Evolutionary conservation across 23 red algal genomes (phyloP).

Genomic region (Cyanidiococcus yangmingshanensis): DNA sequence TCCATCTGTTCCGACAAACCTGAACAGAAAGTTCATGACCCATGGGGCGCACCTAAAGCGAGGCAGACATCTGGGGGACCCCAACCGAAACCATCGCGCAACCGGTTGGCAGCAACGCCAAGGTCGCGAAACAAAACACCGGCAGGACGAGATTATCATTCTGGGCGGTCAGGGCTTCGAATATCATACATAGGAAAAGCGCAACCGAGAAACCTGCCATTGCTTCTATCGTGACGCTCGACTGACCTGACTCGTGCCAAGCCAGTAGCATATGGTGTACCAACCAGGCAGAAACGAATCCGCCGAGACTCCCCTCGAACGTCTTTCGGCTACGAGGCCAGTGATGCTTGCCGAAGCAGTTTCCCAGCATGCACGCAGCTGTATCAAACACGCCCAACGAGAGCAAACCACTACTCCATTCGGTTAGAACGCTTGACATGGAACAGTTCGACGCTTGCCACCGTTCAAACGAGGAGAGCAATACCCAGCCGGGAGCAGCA

Average conservation of each 20-base stretch:
- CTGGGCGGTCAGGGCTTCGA: conserved; percentile 63
- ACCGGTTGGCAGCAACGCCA: no score
- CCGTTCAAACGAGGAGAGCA: not conserved
- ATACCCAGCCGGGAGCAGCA: conserved; percentile 32
- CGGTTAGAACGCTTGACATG: not conserved
- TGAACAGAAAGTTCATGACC: no score
- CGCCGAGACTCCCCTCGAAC: conserved; percentile 43
- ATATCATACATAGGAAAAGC: not conserved
- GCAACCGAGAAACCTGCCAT: not conserved
- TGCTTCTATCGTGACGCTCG: not conserved
- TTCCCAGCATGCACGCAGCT: conserved; percentile 35
- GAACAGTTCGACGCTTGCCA: not conserved
- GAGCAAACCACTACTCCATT: conserved; percentile 31
- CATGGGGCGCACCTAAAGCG: no score
- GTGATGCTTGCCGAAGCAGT: conserved; percentile 21
- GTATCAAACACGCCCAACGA: conserved; percentile 50
- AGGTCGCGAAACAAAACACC: not conserved
- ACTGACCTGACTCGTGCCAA: not conserved
- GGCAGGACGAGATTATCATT: conserved; percentile 62
- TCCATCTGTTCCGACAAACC: no score
- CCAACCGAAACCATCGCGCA: no score
- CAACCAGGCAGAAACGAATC: conserved; percentile 14
- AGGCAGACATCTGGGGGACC: no score
- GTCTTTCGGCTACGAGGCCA: conserved; percentile 34
- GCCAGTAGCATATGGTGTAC: not conserved